Percentiles rank a stretch among this genome's conserved stretches.
These are phyloP conservation scores for Malus hybrid DNA, from an alignment of 331 rosid species.

Conservation along the genomic window DNA sequence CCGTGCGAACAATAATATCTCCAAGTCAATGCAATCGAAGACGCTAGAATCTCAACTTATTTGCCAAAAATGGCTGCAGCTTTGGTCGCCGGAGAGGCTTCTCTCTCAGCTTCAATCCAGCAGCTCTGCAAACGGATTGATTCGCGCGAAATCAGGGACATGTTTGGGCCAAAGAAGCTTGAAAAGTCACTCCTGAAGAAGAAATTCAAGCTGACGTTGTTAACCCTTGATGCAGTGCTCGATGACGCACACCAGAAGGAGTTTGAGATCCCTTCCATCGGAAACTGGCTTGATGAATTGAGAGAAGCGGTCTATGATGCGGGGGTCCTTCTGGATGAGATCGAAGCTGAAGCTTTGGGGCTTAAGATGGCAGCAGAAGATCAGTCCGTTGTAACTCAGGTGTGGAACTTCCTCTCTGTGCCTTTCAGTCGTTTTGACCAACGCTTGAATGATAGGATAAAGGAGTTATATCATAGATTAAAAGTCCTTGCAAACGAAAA, in stretches of 20 bases:
- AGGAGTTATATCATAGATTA: constrained; percentile 1
- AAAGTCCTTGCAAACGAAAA: background rate
- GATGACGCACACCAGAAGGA: constrained; percentile 25
- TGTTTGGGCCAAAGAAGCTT: no score
- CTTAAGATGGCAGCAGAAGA: constrained; percentile 10
- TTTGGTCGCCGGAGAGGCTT: no score
- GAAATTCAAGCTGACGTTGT: background rate
- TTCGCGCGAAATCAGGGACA: no score
- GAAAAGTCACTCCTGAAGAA: no score
- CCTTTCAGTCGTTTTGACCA: background rate
- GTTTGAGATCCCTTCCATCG: background rate
- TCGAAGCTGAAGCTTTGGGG: background rate
- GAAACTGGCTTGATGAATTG: constrained; percentile 23
- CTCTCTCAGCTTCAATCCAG: no score
- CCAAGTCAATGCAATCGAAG: no score
- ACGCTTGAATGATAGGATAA: background rate
- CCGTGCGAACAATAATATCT: no score
- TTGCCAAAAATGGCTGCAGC: no score
- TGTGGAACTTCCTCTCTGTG: background rate
- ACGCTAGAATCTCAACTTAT: no score
- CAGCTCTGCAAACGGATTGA: no score
- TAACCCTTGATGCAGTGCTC: background rate
- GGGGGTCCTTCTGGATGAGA: constrained; percentile 12
- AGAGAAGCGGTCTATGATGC: constrained; percentile 18
- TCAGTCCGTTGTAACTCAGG: background rate